Evolutionary conservation across 164 flowering plant genomes (phyloP).

Genomic region (Santalum album): DNA sequence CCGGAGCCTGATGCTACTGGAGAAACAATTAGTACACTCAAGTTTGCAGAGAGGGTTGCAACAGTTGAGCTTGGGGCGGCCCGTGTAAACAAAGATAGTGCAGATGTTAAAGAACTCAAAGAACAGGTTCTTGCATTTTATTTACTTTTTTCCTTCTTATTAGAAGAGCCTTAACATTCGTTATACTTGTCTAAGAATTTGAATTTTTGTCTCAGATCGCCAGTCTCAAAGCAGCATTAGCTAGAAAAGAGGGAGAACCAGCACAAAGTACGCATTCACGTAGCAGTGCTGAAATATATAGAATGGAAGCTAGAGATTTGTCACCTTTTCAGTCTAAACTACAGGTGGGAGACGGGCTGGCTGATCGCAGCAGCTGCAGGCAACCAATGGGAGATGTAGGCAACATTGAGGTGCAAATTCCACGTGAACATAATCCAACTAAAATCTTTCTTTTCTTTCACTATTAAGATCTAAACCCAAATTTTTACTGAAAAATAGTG

Average conservation of each 20-base stretch:
- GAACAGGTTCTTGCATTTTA: constrained; percentile 44
- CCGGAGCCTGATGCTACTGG: constrained; percentile 68
- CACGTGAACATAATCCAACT: not conserved
- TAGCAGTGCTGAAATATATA: constrained; percentile 24
- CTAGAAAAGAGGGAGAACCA: constrained; percentile 36
- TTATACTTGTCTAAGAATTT: not conserved
- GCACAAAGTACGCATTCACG: constrained; percentile 14
- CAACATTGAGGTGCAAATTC: constrained; percentile 38
- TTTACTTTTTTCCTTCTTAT: not conserved
- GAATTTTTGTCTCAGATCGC: constrained; percentile 31
- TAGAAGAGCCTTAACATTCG: not conserved
- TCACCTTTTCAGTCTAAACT: constrained; percentile 26
- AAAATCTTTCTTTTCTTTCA: too few relatives aligned
- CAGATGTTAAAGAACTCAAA: constrained; percentile 63
- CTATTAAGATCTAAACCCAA: too few relatives aligned
- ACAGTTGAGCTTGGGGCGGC: constrained; percentile 82
- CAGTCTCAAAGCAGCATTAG: constrained; percentile 57
- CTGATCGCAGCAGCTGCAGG: constrained; percentile 21
- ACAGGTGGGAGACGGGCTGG: constrained; percentile 13
- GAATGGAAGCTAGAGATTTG: constrained; percentile 19
- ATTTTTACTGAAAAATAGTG: too few relatives aligned
- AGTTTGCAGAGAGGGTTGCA: constrained; percentile 78
- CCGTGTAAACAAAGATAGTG: constrained; percentile 46
- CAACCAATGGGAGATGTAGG: constrained; percentile 54
- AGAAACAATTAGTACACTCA: constrained; percentile 72